phyloP scores from a whole-genome alignment of 257 asterid genomes.

The Primulina tabacum region DNA sequence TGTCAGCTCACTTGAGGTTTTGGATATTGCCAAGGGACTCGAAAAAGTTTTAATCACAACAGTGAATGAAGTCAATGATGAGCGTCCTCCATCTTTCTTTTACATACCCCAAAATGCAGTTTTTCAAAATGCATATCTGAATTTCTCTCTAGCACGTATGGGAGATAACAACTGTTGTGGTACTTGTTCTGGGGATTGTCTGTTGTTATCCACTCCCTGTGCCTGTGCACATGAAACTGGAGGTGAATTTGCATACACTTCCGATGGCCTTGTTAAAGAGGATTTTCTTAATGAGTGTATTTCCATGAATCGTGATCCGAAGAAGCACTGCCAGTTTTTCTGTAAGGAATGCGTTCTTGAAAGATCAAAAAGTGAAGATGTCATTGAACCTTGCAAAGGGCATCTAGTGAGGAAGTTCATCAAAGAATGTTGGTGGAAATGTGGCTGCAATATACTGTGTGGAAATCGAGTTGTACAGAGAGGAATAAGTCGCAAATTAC shows the following conservation, averaged over 20 bases:
- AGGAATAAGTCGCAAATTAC: constrained; percentile 58
- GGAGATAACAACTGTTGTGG: constrained; percentile 56
- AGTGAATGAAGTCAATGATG: constrained; percentile 35
- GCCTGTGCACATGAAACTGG: constrained; percentile 58
- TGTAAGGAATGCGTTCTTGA: constrained; percentile 68
- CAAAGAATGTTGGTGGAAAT: constrained; percentile 78
- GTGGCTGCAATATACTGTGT: constrained; percentile 60
- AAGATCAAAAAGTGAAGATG: constrained; percentile 33
- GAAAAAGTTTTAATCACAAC: constrained; percentile 36
- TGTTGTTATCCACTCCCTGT: constrained; percentile 47
- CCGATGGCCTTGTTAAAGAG: constrained; percentile 48
- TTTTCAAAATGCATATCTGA: constrained; percentile 38
- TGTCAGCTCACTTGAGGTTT: constrained; percentile 20
- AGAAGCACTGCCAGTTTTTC: constrained; percentile 34
- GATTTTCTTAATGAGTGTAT: constrained; percentile 39
- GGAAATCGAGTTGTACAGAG: constrained; percentile 73
- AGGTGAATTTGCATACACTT: constrained; percentile 54
- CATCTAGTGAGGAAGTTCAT: constrained; percentile 55
- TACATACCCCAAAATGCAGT: constrained; percentile 40
- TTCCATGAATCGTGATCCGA: constrained; percentile 36
- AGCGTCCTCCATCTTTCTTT: constrained; percentile 35
- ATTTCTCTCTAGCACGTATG: constrained; percentile 47
- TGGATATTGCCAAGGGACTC: constrained; percentile 47
- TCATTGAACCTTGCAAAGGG: constrained; percentile 50
- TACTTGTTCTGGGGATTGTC: constrained; percentile 48